Evolutionary conservation across 192 early-diverging fungal species (phyloP).

Genomic region (Gryganskiella cystojenkinii): DNA sequence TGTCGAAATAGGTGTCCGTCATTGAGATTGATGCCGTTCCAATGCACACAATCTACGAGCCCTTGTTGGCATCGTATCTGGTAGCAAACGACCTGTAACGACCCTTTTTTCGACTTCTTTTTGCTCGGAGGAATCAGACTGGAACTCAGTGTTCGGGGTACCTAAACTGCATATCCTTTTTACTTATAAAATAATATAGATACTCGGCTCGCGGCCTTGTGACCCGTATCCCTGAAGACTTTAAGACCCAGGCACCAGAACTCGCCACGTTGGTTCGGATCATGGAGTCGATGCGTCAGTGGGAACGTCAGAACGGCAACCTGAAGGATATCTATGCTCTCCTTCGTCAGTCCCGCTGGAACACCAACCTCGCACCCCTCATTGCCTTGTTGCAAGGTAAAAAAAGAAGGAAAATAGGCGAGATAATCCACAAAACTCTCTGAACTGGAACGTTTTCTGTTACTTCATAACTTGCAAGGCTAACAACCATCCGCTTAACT

Average conservation of each 20-base stretch:
- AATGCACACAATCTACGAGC: constrained; percentile 44
- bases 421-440: background rate
- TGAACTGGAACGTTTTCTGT: background rate
- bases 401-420: background rate
- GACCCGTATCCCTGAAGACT: constrained; percentile 20
- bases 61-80: constrained; percentile 37
- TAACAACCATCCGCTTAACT: background rate
- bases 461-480: background rate
- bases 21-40: constrained; percentile 48
- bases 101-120: background rate
- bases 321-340: constrained; percentile 41
- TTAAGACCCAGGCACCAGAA: constrained; percentile 31
- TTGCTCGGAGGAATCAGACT: background rate
- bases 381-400: constrained; percentile 47
- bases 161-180: background rate
- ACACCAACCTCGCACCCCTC: constrained; percentile 26
- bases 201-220: constrained; percentile 40
- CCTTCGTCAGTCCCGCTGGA: constrained; percentile 45
- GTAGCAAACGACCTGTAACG: constrained; percentile 43
- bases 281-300: constrained; percentile 33
- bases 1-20: constrained; percentile 35
- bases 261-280: constrained; percentile 27
- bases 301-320: constrained; percentile 46
- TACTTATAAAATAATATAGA: background rate
- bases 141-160: background rate